These are phyloP conservation scores for Coleophoma crateriformis DNA, from an alignment of 2,329 filamentous ascomycete genomes.

Conservation along the genomic window DNA sequence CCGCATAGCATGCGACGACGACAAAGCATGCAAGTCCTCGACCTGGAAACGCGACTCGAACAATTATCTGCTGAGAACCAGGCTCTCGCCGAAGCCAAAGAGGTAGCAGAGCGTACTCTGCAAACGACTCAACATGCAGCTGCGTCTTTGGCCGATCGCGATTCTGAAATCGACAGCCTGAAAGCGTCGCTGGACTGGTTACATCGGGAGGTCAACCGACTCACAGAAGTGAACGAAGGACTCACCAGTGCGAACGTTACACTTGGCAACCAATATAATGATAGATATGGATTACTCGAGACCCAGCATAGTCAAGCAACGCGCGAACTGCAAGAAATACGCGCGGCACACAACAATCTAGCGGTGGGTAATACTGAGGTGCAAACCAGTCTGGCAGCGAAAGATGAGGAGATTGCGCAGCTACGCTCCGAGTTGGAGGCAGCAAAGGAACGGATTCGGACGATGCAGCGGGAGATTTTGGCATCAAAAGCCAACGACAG, in stretches of 20 bases:
- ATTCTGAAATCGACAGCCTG: constrained; percentile 80
- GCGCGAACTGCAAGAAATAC: constrained; percentile 64
- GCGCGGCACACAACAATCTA: constrained; percentile 55
- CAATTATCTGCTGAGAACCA: constrained; percentile 83
- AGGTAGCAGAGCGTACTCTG: constrained; percentile 60
- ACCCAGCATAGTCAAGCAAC: constrained; percentile 59
- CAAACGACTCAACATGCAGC: constrained; percentile 59
- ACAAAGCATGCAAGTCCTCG: constrained; percentile 94
- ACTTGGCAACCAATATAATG: constrained; percentile 69
- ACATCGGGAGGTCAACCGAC: constrained; percentile 72
- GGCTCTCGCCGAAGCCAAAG: constrained; percentile 66
- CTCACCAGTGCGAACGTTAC: constrained; percentile 73
- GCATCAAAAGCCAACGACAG: constrained; percentile 54
- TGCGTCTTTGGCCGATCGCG: constrained; percentile 70
- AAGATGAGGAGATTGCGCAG: constrained; percentile 76
- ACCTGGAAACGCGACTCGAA: constrained; percentile 82
- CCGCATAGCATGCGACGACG: constrained; percentile 94
- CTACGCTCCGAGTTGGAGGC: constrained; percentile 72
- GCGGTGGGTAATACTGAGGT: constrained; percentile 57
- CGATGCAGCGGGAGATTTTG: constrained; percentile 53
- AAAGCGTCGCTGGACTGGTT: constrained; percentile 74
- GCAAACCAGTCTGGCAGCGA: constrained; percentile 63
- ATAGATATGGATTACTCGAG: constrained; percentile 63
- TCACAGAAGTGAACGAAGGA: constrained; percentile 78
- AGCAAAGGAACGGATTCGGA: constrained; percentile 58